Evolutionary conservation across 2,329 filamentous ascomycete species (phyloP).

Genomic region (Pseudopyrenochaeta lycopersici): DNA sequence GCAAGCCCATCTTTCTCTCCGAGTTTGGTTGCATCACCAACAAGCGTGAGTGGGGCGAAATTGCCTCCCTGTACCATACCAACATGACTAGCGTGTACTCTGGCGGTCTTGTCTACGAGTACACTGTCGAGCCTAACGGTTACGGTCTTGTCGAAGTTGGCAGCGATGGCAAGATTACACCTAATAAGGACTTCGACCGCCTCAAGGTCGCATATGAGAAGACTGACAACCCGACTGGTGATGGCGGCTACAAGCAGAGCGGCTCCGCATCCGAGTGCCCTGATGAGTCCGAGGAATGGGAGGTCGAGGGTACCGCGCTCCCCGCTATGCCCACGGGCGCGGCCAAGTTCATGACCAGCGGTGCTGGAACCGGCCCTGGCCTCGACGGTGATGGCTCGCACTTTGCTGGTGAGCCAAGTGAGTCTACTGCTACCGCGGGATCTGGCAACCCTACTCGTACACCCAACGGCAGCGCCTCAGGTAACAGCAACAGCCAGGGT

Average conservation of each 20-base stretch:
- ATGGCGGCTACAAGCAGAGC: slow-evolving; percentile 66
- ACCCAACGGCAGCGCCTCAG: slow-evolving; percentile 17
- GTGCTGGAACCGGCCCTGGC: slow-evolving; percentile 66
- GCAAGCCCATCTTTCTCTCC: slow-evolving; percentile 76
- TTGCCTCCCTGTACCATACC: slow-evolving; percentile 77
- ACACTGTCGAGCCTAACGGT: slow-evolving; percentile 70
- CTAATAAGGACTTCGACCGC: slow-evolving; percentile 70
- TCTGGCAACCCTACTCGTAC: slow-evolving; percentile 39
- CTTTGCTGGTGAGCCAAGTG: slow-evolving; percentile 40
- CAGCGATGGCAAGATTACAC: slow-evolving; percentile 61
- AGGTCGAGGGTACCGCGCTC: slow-evolving; percentile 60
- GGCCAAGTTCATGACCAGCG: slow-evolving; percentile 63
- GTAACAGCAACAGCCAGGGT: slow-evolving; percentile 18
- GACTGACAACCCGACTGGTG: slow-evolving; percentile 62
- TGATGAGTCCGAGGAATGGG: slow-evolving; percentile 62
- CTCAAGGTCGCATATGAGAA: slow-evolving; percentile 61
- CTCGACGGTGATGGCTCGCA: slow-evolving; percentile 59
- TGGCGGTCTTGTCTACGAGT: slow-evolving; percentile 95
- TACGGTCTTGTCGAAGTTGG: slow-evolving; percentile 80
- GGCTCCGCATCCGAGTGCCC: slow-evolving; percentile 66
- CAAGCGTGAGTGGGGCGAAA: slow-evolving; percentile 81
- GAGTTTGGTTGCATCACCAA: slow-evolving; percentile 92
- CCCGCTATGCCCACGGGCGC: slow-evolving; percentile 67
- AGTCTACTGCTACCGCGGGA: slow-evolving; percentile 37
- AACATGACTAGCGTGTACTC: slow-evolving; percentile 93